A percentile compares a stretch with the other conserved stretches of the same genome.
phyloP scores from a whole-genome alignment of 345 rosid species.

The Hypericum perforatum region DNA sequence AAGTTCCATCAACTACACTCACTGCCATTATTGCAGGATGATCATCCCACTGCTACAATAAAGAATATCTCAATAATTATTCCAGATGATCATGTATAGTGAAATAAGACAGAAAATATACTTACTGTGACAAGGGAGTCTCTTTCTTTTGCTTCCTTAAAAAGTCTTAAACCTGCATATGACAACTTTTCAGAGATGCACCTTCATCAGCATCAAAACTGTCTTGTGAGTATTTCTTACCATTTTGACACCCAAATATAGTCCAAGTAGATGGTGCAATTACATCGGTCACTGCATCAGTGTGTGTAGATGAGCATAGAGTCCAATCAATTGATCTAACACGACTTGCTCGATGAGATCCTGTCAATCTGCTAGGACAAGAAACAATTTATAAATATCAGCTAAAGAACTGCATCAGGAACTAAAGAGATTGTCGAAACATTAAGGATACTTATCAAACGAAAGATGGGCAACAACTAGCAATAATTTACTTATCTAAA shows the following conservation, averaged over 20 bases:
- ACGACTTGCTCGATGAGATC: conserved; percentile 41
- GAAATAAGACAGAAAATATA: conserved; percentile 13
- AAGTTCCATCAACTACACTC: conserved; percentile 85
- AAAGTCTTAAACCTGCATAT: conserved; percentile 72
- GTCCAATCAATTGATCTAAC: conserved; percentile 66
- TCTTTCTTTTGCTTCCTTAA: conserved; percentile 84
- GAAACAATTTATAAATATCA: conserved; percentile 7
- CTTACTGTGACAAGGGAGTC: conserved; percentile 59
- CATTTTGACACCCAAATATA: conserved; percentile 90
- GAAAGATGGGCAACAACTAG: no score
- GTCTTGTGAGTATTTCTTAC: conserved; percentile 19
- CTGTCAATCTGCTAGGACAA: conserved; percentile 40
- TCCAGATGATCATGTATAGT: conserved; percentile 3
- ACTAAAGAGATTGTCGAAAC: conserved; percentile 3
- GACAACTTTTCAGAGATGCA: conserved; percentile 14
- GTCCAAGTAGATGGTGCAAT: conserved; percentile 95
- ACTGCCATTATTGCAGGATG: conserved; percentile 99
- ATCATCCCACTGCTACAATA: conserved; percentile 69
- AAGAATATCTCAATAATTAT: conserved; percentile 4
- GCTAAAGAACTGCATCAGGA: conserved; percentile 3
- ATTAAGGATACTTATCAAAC: no score
- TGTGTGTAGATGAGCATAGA: conserved; percentile 36
- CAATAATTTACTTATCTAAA: no score
- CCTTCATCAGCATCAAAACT: conserved; percentile 6
- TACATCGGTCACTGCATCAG: conserved; percentile 69